These are phyloP conservation scores for Lathyrus tuberosus DNA, from an alignment of 306 rosid species.

Conservation along the genomic window DNA sequence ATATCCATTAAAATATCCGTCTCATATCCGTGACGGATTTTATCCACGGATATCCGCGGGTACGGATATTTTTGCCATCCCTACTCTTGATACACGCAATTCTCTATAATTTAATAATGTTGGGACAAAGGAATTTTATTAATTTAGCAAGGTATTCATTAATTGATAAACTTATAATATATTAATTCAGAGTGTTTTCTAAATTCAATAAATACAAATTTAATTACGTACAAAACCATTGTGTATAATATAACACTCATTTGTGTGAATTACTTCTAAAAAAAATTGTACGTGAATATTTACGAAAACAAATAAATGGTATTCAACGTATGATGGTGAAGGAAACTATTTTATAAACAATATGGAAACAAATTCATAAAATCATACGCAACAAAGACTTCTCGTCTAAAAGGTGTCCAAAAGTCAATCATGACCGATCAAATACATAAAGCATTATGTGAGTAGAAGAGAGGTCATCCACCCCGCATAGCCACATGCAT, in stretches of 20 bases:
- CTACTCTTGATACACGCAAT: not conserved
- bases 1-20: too few species aligned
- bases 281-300: not conserved
- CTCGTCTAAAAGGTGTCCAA: not conserved
- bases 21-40: too few species aligned
- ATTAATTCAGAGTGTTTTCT: not conserved
- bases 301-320: not conserved
- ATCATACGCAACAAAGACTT: not conserved
- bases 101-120: not conserved
- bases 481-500: not conserved
- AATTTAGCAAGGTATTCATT: not conserved
- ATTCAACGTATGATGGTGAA: not conserved
- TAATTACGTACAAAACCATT: not conserved
- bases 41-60: too few species aligned
- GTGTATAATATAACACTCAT: not conserved
- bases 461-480: not conserved
- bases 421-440: not conserved
- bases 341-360: not conserved
- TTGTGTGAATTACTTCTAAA: not conserved
- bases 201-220: not conserved
- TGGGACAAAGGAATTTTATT: not conserved
- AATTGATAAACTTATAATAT: conserved; percentile 1
- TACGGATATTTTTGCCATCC: too few species aligned
- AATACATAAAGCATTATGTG: not conserved
- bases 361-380: not conserved